A percentile compares a stretch with the other conserved stretches of the same genome.
Conservation (phyloP, 2,329 filamentous ascomycete genomes). For the Colletotrichum sidae region DNA sequence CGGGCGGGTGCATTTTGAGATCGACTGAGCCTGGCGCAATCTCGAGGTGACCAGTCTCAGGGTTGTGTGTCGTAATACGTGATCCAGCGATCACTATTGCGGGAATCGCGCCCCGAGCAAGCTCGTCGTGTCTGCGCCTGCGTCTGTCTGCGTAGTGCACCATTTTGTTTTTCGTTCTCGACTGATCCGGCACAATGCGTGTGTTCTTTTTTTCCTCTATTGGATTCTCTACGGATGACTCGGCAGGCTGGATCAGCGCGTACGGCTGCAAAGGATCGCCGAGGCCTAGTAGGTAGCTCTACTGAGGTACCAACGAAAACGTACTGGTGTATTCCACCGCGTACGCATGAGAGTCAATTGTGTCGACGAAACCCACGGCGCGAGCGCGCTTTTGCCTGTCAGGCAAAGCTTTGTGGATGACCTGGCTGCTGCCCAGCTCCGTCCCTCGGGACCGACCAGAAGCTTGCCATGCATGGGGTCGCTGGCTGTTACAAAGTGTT, state of each 20-base stretch:
- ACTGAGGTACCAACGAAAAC: conserved; percentile 21
- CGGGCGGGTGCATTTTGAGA: conserved; percentile 15
- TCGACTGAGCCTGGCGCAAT: not conserved
- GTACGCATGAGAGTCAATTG: no score
- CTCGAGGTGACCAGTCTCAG: conserved; percentile 18
- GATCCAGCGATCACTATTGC: conserved; percentile 33
- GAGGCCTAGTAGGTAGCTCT: conserved; percentile 15
- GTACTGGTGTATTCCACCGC: no score
- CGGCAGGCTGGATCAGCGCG: conserved; percentile 15
- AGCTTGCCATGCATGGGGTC: no score
- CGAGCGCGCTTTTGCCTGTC: no score
- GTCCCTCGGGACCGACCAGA: no score
- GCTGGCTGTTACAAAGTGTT: no score
- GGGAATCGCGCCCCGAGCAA: conserved; percentile 2
- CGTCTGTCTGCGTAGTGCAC: not conserved
- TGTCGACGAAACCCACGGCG: no score
- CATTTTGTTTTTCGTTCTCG: no score
- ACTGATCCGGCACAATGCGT: not conserved
- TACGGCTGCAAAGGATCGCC: conserved; percentile 24
- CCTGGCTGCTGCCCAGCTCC: no score
- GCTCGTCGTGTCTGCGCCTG: not conserved
- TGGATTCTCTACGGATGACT: not conserved
- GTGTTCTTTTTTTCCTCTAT: not conserved
- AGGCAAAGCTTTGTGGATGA: no score
- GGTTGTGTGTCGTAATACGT: conserved; percentile 7